phyloP scores from a whole-genome alignment of 2,329 filamentous ascomycete genomes.

The Aspergillus melleus region DNA sequence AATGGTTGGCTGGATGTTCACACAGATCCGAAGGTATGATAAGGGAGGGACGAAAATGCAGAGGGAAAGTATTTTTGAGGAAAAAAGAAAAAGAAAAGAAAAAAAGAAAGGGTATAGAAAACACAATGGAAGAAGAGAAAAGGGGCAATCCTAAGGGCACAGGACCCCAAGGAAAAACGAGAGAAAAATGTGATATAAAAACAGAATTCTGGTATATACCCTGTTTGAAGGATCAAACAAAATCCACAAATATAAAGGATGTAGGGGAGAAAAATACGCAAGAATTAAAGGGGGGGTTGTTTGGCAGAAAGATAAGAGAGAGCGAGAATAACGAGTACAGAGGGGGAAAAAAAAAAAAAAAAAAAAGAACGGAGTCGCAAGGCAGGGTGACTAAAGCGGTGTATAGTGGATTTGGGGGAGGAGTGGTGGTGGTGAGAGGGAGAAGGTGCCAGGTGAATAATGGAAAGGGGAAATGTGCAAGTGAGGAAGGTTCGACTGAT shows the following conservation, averaged over 20 bases:
- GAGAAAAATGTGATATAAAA: constrained; percentile 3
- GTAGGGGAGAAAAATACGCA: background rate
- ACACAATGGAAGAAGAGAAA: constrained; percentile 4
- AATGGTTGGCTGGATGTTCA: background rate
- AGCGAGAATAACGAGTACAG: constrained; percentile 4
- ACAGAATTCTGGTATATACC: background rate
- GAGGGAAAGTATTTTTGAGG: background rate
- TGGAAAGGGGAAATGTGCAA: background rate
- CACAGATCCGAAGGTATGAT: background rate
- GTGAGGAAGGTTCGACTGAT: constrained; percentile 17
- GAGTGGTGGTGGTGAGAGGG: background rate
- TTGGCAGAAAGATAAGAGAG: constrained; percentile 1
- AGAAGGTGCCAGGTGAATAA: background rate
- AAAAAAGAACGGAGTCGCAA: constrained; percentile 12
- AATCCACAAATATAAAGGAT: background rate
- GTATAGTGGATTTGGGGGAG: constrained; percentile 15
- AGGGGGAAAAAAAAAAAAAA: constrained; percentile 9
- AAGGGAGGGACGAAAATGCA: background rate
- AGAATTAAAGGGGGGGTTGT: background rate
- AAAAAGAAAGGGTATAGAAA: constrained; percentile 1
- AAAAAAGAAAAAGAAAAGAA: background rate
- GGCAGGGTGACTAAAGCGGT: constrained; percentile 23
- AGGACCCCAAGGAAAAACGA: background rate
- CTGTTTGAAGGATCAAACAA: background rate
- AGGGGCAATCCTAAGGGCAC: constrained; percentile 2